Evolutionary conservation across 441 rosid species (phyloP), one percentile per base, ranked within the genome.

Genomic region (Heliophila coronopifolia): DNA sequence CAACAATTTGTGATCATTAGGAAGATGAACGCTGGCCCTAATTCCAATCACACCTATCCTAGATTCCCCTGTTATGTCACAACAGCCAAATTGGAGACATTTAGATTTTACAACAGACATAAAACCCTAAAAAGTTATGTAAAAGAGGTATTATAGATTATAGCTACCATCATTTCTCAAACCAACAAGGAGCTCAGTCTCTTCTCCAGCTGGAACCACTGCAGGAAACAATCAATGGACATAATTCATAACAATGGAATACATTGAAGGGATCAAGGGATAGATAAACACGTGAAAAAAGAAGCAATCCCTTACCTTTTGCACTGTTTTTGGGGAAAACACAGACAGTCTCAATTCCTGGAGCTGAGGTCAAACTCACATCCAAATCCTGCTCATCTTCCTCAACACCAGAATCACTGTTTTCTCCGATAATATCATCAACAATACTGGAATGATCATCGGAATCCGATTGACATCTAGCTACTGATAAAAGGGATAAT

Each of bases 171-270:
- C 90, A 63, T 93, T 89, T 69, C 77, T 90, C 46, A 93, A 32
- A 58, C 85, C 97, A 69, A 80, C 91, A 26, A 93, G 81, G 19
- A 93, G 66, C 64, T 86, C 96, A 54, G 86, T 65, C 63, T 84
- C 94, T 71, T 86, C 94, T 47, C 99, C 99, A 45, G 97, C 96
- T 10, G 73, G 49, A 48, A 89, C 83, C 73, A 82, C 99, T 93
- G 83, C 68, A n/a, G n/a, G n/a, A n/a, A n/a, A n/a, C n/a, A n/a
- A n/a, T n/a, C n/a, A n/a, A n/a, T n/a, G n/a, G n/a, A n/a, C n/a
- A n/a, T n/a, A n/a, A n/a, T n/a, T n/a, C n/a, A n/a, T 7, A 22
- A 34, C 37, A 43, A 12, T 2, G 23, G 4, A 32, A 24, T n/a
- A 44, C 9, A 49, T 22, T 12, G 3, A 14, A n/a, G 6, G 15